Percentiles rank a stretch among this genome's conserved stretches.
These are phyloP conservation scores for Pycnococcus provasolii DNA, from an alignment of 139 green algal species.

Conservation along the genomic window DNA sequence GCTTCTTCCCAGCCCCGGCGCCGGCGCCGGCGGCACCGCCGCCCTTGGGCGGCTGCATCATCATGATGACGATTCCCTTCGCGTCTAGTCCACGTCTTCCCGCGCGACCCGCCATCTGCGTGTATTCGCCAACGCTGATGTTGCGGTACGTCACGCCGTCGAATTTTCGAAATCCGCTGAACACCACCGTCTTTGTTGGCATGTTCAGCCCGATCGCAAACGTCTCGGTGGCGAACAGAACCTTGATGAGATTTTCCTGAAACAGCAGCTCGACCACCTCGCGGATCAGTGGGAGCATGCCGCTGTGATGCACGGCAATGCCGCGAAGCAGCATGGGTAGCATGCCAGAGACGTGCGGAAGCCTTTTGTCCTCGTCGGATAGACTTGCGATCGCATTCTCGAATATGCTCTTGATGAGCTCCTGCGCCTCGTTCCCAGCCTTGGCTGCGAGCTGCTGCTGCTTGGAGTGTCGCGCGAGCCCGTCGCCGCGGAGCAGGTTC, in stretches of 20 bases:
- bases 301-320: neutral
- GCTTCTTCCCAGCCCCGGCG: too few species aligned
- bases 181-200: slow-evolving; percentile 68
- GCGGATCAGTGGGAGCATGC: slow-evolving; percentile 64
- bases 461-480: too few species aligned
- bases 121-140: slow-evolving; percentile 51
- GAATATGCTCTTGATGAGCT: slow-evolving; percentile 49
- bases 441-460: too few species aligned
- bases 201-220: slow-evolving; percentile 79
- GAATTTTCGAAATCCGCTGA: slow-evolving; percentile 62
- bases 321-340: neutral
- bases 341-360: slow-evolving; percentile 36
- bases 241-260: slow-evolving; percentile 60
- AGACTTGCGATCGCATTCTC: slow-evolving; percentile 62
- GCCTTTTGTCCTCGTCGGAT: slow-evolving; percentile 61
- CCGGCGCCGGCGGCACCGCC: too few species aligned
- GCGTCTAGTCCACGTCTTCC: slow-evolving; percentile 62
- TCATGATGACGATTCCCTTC: slow-evolving; percentile 21
- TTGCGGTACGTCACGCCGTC: slow-evolving; percentile 55
- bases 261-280: slow-evolving; percentile 75
- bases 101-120: slow-evolving; percentile 69
- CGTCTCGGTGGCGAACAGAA: slow-evolving; percentile 73
- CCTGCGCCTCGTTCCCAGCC: slow-evolving; percentile 33
- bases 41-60: slow-evolving; percentile 2
- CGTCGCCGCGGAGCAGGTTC: slow-evolving; percentile 16